Base-by-base conservation (phyloP, 257 asterid genomes). In the Phtheirospermum japonicum region DNA sequence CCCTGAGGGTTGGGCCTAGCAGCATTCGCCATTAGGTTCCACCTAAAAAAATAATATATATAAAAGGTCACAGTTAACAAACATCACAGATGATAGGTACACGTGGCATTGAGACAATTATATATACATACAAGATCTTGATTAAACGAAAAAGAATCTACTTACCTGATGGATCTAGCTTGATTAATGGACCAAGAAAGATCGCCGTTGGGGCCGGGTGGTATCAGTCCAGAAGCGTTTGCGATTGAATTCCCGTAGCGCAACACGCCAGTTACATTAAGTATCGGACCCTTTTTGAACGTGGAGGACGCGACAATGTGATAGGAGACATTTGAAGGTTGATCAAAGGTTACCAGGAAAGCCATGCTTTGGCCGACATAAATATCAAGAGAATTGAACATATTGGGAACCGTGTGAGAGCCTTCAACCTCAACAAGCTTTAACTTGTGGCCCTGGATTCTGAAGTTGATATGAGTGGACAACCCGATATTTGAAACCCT, bases 1-100 rank as follows among this genome's bases (percentile, higher is more conserved):
- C 96, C 96, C 73, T 88, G 95, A 20, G 96, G 96, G 32, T 88
- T 88, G 2, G 96, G 96, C 80, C 96, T 85, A 8, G 96, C 96
- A 37, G 96, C 94, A 69, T 85, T 88, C 53, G 95, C 72, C 53
- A 92, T 88, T 76, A 88, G 70, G 62, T 88, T 88, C 95, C 96
- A 81, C 80, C 96, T n/a, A 0, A 9, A 10, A 10, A n/a, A 14
- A 46, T 46, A 16, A 46, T 14, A 46, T 40, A 10, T 40, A 40
- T 1, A 40, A 34, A 34, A 6, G 9, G 40, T 40, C 2, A 9
- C n/a, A n/a, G n/a, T n/a, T n/a, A n/a, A n/a, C n/a, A n/a, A n/a
- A n/a, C n/a, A n/a, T n/a, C n/a, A n/a, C n/a, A n/a, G n/a, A n/a
- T n/a, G n/a, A n/a, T n/a, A n/a, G n/a, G n/a, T n/a, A n/a, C n/a